Percentiles rank a stretch among this genome's conserved stretches.
Conservation (phyloP, 1,284 basidiomycete genomes). For the Mycena citricolor region DNA sequence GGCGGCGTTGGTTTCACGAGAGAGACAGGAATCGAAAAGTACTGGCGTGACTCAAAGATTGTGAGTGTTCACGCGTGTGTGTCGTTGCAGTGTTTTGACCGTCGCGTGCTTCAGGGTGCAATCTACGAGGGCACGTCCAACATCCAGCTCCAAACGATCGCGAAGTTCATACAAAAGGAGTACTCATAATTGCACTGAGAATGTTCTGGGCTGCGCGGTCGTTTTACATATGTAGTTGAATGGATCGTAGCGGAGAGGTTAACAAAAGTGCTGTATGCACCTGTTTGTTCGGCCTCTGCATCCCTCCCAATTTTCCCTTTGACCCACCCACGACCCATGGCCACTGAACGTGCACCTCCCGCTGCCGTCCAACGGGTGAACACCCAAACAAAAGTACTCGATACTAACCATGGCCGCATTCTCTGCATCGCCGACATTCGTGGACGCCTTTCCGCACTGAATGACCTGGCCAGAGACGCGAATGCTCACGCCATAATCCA, state of each 20-base stretch:
- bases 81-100: not conserved
- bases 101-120: slow-evolving; percentile 56
- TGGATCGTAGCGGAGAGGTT: too few relatives aligned
- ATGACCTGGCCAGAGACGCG: slow-evolving; percentile 86
- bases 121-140: slow-evolving; percentile 97
- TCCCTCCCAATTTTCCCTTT: too few relatives aligned
- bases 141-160: slow-evolving; percentile 96
- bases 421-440: slow-evolving; percentile 97
- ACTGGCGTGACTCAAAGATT: slow-evolving; percentile 94
- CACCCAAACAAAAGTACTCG: slow-evolving; percentile 75
- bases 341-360: slow-evolving; percentile 33
- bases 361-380: slow-evolving; percentile 67
- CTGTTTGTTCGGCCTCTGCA: too few relatives aligned
- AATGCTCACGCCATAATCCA: slow-evolving; percentile 95
- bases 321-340: slow-evolving; percentile 22
- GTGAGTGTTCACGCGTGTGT: slow-evolving; percentile 59
- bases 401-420: slow-evolving; percentile 81
- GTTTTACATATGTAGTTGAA: too few relatives aligned
- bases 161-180: slow-evolving; percentile 85
- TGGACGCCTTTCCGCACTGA: slow-evolving; percentile 84
- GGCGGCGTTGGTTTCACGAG: slow-evolving; percentile 95
- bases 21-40: slow-evolving; percentile 94
- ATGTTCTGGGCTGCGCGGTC: too few relatives aligned
- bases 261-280: too few relatives aligned
- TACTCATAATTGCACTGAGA: slow-evolving; percentile 47